Conservation (phyloP, 371 early-diverging fungal genomes). For the Entomophthora muscae region DNA sequence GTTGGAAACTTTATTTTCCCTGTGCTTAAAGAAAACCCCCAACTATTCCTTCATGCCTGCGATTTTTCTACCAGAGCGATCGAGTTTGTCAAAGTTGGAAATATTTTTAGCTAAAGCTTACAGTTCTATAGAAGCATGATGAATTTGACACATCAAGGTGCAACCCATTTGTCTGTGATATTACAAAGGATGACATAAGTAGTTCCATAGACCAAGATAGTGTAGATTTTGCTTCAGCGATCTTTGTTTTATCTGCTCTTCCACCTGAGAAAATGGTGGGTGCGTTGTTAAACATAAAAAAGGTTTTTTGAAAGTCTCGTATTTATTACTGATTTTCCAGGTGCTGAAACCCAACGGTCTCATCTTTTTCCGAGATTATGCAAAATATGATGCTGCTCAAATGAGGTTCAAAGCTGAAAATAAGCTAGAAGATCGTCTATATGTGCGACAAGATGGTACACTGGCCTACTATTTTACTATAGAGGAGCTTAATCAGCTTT, state of each 20-base stretch:
- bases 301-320: constrained; percentile 14
- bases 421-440: constrained; percentile 58
- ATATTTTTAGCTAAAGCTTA: neutral
- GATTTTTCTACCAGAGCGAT: constrained; percentile 71
- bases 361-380: constrained; percentile 79
- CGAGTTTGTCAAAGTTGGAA: constrained; percentile 43
- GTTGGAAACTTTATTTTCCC: constrained; percentile 96
- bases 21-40: constrained; percentile 50
- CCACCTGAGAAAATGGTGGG: constrained; percentile 59
- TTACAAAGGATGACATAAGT: constrained; percentile 46
- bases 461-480: constrained; percentile 26
- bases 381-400: constrained; percentile 73
- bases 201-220: constrained; percentile 38
- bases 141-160: constrained; percentile 41
- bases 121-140: constrained; percentile 21
- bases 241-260: constrained; percentile 75
- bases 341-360: constrained; percentile 46
- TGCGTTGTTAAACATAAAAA: constrained; percentile 43
- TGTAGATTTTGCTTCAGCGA: constrained; percentile 55
- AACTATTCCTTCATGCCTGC: constrained; percentile 54
- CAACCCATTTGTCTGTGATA: constrained; percentile 66
- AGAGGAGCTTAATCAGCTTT: neutral
- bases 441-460: constrained; percentile 80
- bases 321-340: neutral
- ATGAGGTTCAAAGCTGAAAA: constrained; percentile 63